Conservation (phyloP, 1,284 basidiomycete species). For the Ganoderma lucidum region DNA sequence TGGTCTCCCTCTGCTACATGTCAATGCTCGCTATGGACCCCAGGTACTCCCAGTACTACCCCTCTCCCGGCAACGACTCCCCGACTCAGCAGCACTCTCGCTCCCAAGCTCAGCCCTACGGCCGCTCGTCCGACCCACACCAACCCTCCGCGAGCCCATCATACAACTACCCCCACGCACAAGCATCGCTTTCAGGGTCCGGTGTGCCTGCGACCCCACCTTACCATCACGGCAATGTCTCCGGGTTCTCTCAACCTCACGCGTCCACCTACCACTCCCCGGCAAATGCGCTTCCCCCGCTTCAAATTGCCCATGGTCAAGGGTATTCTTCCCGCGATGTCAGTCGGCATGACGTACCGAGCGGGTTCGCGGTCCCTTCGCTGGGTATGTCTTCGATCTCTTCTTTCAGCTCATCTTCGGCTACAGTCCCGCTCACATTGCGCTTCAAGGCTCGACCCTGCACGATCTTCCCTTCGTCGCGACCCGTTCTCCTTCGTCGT, state of each 20-base stretch:
- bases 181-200: slow-evolving; percentile 13
- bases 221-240: slow-evolving; percentile 17
- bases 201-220: slow-evolving; percentile 8
- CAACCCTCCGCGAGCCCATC: slow-evolving; percentile 14
- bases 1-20: slow-evolving; percentile 12
- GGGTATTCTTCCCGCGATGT: slow-evolving; percentile 26
- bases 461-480: slow-evolving; percentile 33
- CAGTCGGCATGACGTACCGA: slow-evolving; percentile 27
- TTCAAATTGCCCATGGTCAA: slow-evolving; percentile 15
- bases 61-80: slow-evolving; percentile 22
- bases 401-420: slow-evolving; percentile 11
- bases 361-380: slow-evolving; percentile 25
- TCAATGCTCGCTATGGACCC: slow-evolving; percentile 31
- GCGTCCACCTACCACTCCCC: slow-evolving; percentile 23
- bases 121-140: slow-evolving; percentile 25
- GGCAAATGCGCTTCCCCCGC: slow-evolving; percentile 24
- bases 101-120: slow-evolving; percentile 16
- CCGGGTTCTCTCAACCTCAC: slow-evolving; percentile 17
- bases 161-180: slow-evolving; percentile 21
- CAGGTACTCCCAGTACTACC: slow-evolving; percentile 28
- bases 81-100: slow-evolving; percentile 18
- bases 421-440: slow-evolving; percentile 7
- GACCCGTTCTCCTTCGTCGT: slow-evolving; percentile 18
- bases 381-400: slow-evolving; percentile 19
- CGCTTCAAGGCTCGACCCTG: slow-evolving; percentile 28